Evolutionary conservation across 441 rosid genomes (phyloP).

Genomic region (Kokia cookei): DNA sequence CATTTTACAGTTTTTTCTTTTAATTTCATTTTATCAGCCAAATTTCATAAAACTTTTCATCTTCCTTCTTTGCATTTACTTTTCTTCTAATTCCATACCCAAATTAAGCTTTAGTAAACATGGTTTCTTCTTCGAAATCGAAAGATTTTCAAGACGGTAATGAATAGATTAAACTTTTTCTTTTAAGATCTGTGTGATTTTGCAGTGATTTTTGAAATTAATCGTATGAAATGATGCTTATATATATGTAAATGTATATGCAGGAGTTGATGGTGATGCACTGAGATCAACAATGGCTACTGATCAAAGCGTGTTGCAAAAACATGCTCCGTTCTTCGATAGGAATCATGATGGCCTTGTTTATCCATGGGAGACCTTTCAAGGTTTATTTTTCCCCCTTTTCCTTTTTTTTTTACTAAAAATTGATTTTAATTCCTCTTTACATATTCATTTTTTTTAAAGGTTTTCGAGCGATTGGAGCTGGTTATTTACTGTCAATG

Average conservation of each 20-base stretch:
- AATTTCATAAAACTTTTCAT: background rate
- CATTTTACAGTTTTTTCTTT: background rate
- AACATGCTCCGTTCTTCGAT: conserved; percentile 78
- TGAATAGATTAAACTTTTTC: background rate
- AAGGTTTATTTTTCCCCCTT: conserved; percentile 28
- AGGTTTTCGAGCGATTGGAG: conserved; percentile 85
- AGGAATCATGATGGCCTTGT: conserved; percentile 70
- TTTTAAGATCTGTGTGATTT: background rate
- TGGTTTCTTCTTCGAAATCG: background rate
- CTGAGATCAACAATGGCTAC: conserved; percentile 25
- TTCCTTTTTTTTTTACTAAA: background rate
- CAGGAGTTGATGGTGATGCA: background rate
- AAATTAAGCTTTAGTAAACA: background rate
- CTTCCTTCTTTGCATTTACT: background rate
- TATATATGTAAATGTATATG: background rate
- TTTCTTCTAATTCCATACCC: background rate
- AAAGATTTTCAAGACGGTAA: background rate
- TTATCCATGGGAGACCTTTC: conserved; percentile 78
- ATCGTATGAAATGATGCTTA: background rate
- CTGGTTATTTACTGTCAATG: conserved; percentile 42
- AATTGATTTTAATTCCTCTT: background rate
- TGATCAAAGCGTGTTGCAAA: conserved; percentile 53
- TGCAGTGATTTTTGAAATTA: background rate
- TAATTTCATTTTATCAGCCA: background rate
- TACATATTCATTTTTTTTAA: background rate